Conservation (phyloP, 257 asterid species). For the Capsicum chinense region DNA sequence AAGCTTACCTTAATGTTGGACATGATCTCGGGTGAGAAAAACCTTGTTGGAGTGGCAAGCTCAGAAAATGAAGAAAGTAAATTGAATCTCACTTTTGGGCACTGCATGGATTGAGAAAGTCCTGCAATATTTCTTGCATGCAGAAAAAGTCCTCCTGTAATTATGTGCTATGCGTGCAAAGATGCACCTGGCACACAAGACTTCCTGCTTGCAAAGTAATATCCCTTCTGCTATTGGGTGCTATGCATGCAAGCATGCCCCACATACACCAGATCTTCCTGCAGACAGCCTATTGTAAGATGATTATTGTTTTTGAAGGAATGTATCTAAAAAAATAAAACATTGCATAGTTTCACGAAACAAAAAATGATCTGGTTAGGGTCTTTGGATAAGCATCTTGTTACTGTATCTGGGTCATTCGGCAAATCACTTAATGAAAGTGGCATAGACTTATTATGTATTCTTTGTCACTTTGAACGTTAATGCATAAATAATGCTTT, state of each 20-base stretch:
- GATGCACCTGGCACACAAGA: background rate
- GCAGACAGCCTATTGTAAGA: background rate
- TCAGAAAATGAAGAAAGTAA: background rate
- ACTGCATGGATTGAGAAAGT: slow-evolving; percentile 3
- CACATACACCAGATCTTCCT: background rate
- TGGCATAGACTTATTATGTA: background rate
- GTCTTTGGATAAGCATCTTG: slow-evolving; percentile 19
- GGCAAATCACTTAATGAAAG: background rate
- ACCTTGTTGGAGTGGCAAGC: background rate
- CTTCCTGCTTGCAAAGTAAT: background rate
- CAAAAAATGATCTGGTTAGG: background rate
- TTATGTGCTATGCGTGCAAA: background rate
- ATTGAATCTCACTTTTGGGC: background rate
- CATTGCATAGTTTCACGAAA: background rate
- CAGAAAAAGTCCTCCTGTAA: background rate
- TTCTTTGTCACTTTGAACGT: background rate
- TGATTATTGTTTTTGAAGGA: background rate
- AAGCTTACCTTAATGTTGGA: background rate
- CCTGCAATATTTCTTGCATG: background rate
- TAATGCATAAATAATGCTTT: background rate
- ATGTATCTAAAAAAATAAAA: background rate
- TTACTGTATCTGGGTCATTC: background rate
- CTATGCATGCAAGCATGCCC: background rate
- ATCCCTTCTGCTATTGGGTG: background rate
- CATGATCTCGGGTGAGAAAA: background rate